Evolutionary conservation across 805 yeast genomes (phyloP), one percentile per base, ranked within the genome.

Genomic region (Yarrowia yakushimensis): DNA sequence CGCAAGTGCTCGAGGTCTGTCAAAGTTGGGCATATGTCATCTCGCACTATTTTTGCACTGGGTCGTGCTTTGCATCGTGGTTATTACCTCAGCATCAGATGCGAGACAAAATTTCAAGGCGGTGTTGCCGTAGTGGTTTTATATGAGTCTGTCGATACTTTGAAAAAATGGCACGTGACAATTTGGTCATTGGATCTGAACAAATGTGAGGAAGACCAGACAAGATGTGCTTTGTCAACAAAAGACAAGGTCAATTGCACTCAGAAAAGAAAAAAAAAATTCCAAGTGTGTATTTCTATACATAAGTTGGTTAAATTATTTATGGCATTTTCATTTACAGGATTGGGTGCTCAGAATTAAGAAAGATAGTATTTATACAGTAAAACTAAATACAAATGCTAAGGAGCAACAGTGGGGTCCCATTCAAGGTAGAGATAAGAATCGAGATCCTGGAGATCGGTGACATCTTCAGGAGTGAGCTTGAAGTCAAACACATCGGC

Each of bases 401-500:
- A 48, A 22, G 55, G 39, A 48, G 55, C 55, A 4, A 48, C 55
- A 15, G 55, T 48, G 39, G 55, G 55, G 15, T 48, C 55, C 55
- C 55, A 48, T 39, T 48, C 55, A 7, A 48, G 55, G 39, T 48
- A 48, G 55, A 48, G 55, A 30, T 48, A 48, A n/a, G 55, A 48
- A 28, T 48, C 55, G 12, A 48, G 55, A 10, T 48, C 55, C 55
- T 48, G 55, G n/a, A 48, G 55, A 8, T 13, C 55, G 10, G 77
- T 76, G 46, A 85, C 50, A 67, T 86, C 88, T 15, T 76, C 79
- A 41, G 78, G 72, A 17, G 83, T 68, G 69, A 89, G 78, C 62
- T 84, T 79, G 65, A 86, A 79, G 67, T 81, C 81, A 67, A 81
- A 80, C 67, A 83, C 79, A 37, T 77, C 67, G 73, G 88, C 78